Percentiles rank a stretch among this genome's conserved stretches.
These are phyloP conservation scores for Mycena albidolilacea DNA, from an alignment of 768 basidiomycete species.

Conservation along the genomic window DNA sequence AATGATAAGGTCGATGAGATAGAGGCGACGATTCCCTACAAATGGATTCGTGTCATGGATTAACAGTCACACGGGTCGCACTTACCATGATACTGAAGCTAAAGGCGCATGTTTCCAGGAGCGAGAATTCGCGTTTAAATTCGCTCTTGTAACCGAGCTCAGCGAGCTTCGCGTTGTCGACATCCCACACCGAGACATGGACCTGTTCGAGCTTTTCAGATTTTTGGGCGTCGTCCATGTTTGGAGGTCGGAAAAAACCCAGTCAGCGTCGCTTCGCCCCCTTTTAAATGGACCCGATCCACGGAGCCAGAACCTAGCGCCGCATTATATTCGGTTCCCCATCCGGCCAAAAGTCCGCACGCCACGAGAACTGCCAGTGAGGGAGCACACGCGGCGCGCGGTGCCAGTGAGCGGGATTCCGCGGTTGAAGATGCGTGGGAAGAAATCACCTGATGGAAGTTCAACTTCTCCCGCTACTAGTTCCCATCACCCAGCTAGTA, in stretches of 20 bases:
- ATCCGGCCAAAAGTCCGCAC: slow-evolving; percentile 16
- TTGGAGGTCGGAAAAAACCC: background rate
- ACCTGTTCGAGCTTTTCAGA: slow-evolving; percentile 31
- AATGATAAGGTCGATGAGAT: slow-evolving; percentile 78
- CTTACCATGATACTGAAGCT: slow-evolving; percentile 70
- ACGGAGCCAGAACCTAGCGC: background rate
- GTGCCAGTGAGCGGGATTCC: too few relatives aligned
- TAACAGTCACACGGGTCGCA: slow-evolving; percentile 30
- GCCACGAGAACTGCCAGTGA: background rate
- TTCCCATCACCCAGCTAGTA: background rate
- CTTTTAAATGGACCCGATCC: background rate
- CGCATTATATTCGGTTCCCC: background rate
- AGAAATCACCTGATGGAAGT: too few relatives aligned
- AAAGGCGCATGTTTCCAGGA: slow-evolving; percentile 76
- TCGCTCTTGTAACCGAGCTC: slow-evolving; percentile 80
- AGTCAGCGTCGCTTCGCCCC: background rate
- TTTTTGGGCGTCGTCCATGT: slow-evolving; percentile 26
- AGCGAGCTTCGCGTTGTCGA: slow-evolving; percentile 73
- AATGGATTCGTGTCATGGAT: slow-evolving; percentile 56
- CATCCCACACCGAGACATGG: slow-evolving; percentile 49
- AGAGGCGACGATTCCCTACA: slow-evolving; percentile 79
- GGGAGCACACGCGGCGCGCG: too few relatives aligned
- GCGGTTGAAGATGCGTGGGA: too few relatives aligned
- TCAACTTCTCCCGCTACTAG: too few relatives aligned
- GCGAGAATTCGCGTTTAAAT: slow-evolving; percentile 83